These are phyloP conservation scores for Phyllosticta citriasiana DNA, from an alignment of 2,329 filamentous ascomycete species.

Conservation along the genomic window DNA sequence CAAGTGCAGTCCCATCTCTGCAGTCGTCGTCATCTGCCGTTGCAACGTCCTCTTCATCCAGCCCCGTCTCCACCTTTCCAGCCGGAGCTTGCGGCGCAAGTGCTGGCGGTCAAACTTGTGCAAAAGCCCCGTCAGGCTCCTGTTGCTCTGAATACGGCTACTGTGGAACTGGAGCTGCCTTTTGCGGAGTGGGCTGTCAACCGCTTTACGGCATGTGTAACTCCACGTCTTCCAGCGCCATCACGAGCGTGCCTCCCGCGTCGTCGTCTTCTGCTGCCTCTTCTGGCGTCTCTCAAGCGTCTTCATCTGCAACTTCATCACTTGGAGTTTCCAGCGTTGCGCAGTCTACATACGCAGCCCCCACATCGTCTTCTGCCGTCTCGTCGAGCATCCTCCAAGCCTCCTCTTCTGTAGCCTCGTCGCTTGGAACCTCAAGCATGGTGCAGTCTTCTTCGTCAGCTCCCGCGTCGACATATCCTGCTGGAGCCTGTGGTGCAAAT, in stretches of 20 bases:
- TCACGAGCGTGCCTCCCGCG: background rate
- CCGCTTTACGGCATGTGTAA: constrained; percentile 27
- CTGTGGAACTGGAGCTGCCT: constrained; percentile 14
- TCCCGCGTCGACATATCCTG: background rate
- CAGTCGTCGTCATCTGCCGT: background rate
- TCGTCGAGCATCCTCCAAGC: background rate
- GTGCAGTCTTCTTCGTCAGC: background rate
- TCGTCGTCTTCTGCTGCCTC: background rate
- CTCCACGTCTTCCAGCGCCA: background rate
- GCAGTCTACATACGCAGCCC: no score
- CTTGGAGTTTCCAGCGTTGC: no score
- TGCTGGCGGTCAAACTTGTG: background rate
- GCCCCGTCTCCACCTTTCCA: background rate
- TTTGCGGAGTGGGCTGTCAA: constrained; percentile 32
- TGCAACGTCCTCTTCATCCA: background rate
- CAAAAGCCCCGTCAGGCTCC: background rate
- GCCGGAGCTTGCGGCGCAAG: background rate
- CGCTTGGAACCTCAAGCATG: background rate
- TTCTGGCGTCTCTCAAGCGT: background rate
- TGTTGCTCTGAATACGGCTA: constrained; percentile 4
- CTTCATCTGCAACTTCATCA: background rate
- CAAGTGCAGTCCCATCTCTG: background rate
- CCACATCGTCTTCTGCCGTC: background rate
- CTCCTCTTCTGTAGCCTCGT: no score
- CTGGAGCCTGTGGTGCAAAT: background rate